Conservation (phyloP, 148 eudicot genomes). For the Chenopodium berlandieri region DNA sequence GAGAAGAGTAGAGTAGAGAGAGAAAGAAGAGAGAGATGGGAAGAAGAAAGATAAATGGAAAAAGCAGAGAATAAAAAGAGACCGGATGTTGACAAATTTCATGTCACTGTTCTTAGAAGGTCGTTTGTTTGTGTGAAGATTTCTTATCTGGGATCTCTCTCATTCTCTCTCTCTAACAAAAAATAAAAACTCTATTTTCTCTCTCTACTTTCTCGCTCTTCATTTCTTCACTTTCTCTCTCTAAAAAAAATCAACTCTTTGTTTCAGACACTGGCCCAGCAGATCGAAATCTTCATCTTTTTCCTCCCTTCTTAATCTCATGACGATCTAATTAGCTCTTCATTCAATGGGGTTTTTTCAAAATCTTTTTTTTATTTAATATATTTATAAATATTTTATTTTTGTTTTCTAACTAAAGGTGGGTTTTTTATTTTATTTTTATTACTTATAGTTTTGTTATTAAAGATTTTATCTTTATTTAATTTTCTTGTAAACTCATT, state of each 20-base stretch:
- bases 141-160: conserved; percentile 98
- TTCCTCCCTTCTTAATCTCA: conserved; percentile 8
- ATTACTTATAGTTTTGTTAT: not conserved
- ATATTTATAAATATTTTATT: conserved; percentile 13
- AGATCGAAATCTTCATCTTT: conserved; percentile 77
- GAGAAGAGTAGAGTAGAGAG: conserved; percentile 6
- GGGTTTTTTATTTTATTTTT: not conserved
- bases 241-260: conserved; percentile 1
- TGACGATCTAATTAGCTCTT: conserved; percentile 35
- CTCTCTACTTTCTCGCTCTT: conserved; percentile 28
- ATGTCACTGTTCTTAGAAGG: conserved; percentile 93
- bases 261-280: conserved; percentile 57
- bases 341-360: conserved; percentile 35
- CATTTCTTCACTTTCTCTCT: conserved; percentile 20
- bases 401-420: not conserved
- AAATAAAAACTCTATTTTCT: conserved; percentile 3
- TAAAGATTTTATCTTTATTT: not conserved
- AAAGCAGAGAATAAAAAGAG: conserved; percentile 71
- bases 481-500: conserved; percentile 20
- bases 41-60: conserved; percentile 3
- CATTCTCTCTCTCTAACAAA: conserved; percentile 34
- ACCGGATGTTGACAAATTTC: conserved; percentile 98
- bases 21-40: conserved; percentile 20
- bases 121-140: conserved; percentile 90
- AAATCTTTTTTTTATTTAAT: conserved; percentile 25